phyloP scores from a whole-genome alignment of 2,329 filamentous ascomycete species.

The Diplodia scrobiculata region DNA sequence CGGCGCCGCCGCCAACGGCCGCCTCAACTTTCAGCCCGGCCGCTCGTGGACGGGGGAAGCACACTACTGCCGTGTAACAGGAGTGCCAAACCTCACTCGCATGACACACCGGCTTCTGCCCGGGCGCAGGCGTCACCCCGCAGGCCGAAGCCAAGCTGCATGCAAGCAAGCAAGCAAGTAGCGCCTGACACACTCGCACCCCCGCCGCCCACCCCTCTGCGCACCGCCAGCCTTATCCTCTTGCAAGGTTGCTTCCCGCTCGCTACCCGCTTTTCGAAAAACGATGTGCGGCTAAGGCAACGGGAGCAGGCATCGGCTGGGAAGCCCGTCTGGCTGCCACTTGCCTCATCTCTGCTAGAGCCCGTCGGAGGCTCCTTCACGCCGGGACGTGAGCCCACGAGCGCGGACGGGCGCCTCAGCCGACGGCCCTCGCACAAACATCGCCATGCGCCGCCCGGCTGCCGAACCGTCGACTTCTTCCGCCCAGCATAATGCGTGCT shows the following conservation, averaged over 20 bases:
- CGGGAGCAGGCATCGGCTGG: constrained; percentile 7
- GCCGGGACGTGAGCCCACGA: constrained; percentile 1
- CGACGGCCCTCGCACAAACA: constrained; percentile 5
- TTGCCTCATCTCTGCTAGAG: constrained; percentile 6
- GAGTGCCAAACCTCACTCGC: constrained; percentile 19
- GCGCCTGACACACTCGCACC: constrained; percentile 21
- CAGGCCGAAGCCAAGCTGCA: constrained; percentile 4
- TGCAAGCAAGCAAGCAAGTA: constrained; percentile 19
- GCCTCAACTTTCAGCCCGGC: constrained; percentile 9
- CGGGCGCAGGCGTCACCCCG: constrained; percentile 9
- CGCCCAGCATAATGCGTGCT: not conserved
- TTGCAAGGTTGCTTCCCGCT: constrained; percentile 24
- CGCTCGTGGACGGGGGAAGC: not conserved
- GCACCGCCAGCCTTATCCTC: constrained; percentile 1
- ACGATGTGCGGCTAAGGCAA: constrained; percentile 18
- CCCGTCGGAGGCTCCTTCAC: not conserved
- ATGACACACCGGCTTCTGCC: constrained; percentile 15
- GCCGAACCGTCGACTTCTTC: constrained; percentile 1
- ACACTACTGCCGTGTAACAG: constrained; percentile 23
- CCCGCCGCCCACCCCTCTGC: not conserved
- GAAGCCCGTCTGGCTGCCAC: not conserved
- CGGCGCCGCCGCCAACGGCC: not conserved
- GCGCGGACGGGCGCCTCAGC: not conserved
- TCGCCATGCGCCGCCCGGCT: not conserved
- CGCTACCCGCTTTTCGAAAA: constrained; percentile 26